These are phyloP conservation scores for Rutstroemia sp. DNA, from an alignment of 2,329 filamentous ascomycete species.

Conservation along the genomic window DNA sequence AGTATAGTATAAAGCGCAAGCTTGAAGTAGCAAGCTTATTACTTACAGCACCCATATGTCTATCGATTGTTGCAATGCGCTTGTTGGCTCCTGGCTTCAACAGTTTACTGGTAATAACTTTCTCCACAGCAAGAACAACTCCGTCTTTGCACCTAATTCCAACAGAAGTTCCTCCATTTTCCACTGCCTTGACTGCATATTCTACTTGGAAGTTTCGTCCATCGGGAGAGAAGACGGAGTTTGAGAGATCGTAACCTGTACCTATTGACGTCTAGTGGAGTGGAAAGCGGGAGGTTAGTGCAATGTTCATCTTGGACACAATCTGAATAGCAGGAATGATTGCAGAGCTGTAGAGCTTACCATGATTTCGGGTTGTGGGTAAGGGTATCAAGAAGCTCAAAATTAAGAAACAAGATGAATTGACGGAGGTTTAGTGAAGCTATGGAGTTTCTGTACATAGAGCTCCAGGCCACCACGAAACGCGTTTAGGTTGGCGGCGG, in stretches of 20 bases:
- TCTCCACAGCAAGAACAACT: conserved; percentile 92
- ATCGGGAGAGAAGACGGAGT: conserved; percentile 99
- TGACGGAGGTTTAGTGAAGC: conserved; percentile 16
- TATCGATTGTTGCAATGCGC: conserved; percentile 90
- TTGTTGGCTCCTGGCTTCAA: conserved; percentile 94
- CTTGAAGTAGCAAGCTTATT: neutral
- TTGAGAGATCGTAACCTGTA: conserved; percentile 97
- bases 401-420: conserved; percentile 9
- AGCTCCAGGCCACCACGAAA: conserved; percentile 28
- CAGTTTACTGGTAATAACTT: conserved; percentile 91
- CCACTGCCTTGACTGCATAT: conserved; percentile 97
- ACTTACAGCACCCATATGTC: conserved; percentile 86
- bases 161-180: conserved; percentile 93
- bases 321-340: neutral
- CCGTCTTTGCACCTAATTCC: conserved; percentile 97
- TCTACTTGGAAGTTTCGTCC: conserved; percentile 99
- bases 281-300: conserved; percentile 17
- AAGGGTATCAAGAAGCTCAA: conserved; percentile 6
- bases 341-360: conserved; percentile 25
- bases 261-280: conserved; percentile 86
- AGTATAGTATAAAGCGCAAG: conserved; percentile 6
- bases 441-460: conserved; percentile 17
- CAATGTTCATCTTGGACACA: neutral
- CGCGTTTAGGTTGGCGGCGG: conserved; percentile 21
- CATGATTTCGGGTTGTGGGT: conserved; percentile 22